These are phyloP conservation scores for Jaltomata sinuosa DNA, from an alignment of 257 asterid species.

Conservation along the genomic window DNA sequence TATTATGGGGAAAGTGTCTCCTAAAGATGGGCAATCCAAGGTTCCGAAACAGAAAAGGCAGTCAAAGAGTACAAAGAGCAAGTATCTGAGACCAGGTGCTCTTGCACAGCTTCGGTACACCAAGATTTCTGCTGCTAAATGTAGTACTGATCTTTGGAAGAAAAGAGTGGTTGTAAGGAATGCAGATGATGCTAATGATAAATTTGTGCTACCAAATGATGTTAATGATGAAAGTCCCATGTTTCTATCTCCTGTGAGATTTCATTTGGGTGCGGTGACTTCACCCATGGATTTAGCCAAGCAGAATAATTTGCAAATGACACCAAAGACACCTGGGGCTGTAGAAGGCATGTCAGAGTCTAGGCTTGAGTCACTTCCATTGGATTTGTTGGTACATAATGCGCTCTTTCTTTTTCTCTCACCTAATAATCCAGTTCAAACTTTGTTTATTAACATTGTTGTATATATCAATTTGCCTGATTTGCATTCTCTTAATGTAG, in stretches of 20 bases:
- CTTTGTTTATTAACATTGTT: background rate
- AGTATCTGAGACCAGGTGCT: constrained; percentile 82
- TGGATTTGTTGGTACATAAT: constrained; percentile 74
- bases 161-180: constrained; percentile 47
- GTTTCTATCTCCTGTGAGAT: constrained; percentile 44
- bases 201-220: constrained; percentile 15
- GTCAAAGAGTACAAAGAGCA: constrained; percentile 31
- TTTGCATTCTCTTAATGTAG: background rate
- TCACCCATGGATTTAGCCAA: constrained; percentile 18
- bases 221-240: constrained; percentile 24
- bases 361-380: constrained; percentile 79
- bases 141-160: constrained; percentile 75
- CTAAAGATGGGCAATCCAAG: constrained; percentile 39
- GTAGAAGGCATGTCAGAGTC: constrained; percentile 46
- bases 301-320: constrained; percentile 36
- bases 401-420: background rate
- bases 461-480: background rate
- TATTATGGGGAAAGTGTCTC: constrained; percentile 67
- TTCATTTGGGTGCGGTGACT: constrained; percentile 30
- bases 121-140: constrained; percentile 59
- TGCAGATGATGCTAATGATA: constrained; percentile 21
- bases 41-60: constrained; percentile 44
- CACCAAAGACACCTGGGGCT: constrained; percentile 66
- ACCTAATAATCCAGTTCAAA: background rate
- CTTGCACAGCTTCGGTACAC: constrained; percentile 74